Evolutionary conservation across 2,329 filamentous ascomycete species (phyloP).

Genomic region (Gnomoniopsis sp.): DNA sequence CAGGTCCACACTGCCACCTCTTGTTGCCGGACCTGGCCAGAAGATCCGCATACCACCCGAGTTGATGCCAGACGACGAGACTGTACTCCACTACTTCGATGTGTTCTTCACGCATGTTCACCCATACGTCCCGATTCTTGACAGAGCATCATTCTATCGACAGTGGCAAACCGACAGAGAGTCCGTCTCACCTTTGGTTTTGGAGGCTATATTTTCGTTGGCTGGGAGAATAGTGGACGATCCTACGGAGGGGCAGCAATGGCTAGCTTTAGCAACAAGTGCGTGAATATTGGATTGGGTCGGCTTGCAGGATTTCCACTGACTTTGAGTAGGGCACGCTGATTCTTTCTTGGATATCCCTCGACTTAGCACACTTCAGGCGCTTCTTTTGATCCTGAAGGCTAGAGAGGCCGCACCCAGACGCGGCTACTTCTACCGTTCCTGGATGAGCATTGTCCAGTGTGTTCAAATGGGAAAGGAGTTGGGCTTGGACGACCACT

Average conservation of each 20-base stretch:
- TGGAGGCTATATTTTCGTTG: constrained; percentile 90
- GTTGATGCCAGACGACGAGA: constrained; percentile 86
- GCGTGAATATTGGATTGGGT: constrained; percentile 25
- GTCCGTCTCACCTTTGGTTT: constrained; percentile 82
- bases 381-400: constrained; percentile 81
- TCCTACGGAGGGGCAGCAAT: constrained; percentile 80
- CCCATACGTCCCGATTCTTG: constrained; percentile 86
- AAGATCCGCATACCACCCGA: constrained; percentile 87
- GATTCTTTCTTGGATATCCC: constrained; percentile 93
- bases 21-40: constrained; percentile 64
- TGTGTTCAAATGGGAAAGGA: constrained; percentile 93
- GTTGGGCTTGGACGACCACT: constrained; percentile 83
- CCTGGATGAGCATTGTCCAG: constrained; percentile 93
- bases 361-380: constrained; percentile 86
- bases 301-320: constrained; percentile 20
- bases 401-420: constrained; percentile 90
- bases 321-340: constrained; percentile 66
- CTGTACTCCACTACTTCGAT: constrained; percentile 79
- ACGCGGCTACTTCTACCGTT: constrained; percentile 92
- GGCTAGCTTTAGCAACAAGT: constrained; percentile 88
- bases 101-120: constrained; percentile 90
- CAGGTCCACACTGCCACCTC: constrained; percentile 66
- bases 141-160: constrained; percentile 76
- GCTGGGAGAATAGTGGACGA: constrained; percentile 81
- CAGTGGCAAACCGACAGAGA: constrained; percentile 83